Evolutionary conservation across 202 grass and related monocot species (phyloP).

Genomic region (Zizania palustris): DNA sequence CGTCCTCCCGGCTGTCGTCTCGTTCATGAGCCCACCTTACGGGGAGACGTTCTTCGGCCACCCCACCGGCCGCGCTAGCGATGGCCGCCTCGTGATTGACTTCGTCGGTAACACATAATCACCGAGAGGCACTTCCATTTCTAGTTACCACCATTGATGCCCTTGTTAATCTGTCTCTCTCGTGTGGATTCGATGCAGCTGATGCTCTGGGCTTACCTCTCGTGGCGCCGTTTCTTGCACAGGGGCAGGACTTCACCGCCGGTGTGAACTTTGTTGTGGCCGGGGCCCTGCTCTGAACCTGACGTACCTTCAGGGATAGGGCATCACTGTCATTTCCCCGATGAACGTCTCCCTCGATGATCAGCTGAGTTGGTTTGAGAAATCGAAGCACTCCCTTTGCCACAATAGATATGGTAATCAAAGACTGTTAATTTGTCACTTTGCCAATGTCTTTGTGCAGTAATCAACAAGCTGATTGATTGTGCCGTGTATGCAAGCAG

Average conservation of each 20-base stretch:
- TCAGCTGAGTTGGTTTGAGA: constrained; percentile 59
- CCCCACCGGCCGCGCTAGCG: constrained; percentile 47
- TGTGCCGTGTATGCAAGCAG: not conserved
- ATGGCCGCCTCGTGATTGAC: constrained; percentile 57
- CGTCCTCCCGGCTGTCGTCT: not conserved
- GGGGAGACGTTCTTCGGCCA: constrained; percentile 59
- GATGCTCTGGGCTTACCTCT: constrained; percentile 56
- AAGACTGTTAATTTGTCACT: no score
- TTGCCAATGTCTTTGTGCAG: no score
- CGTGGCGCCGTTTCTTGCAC: constrained; percentile 34
- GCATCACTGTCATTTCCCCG: not conserved
- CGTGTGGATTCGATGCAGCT: constrained; percentile 33
- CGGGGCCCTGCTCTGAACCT: constrained; percentile 44
- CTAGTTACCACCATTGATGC: no score
- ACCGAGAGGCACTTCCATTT: no score
- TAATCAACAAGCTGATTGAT: no score
- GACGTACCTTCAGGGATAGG: constrained; percentile 44
- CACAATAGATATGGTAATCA: constrained; percentile 21
- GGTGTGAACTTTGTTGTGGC: constrained; percentile 53
- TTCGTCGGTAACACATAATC: constrained; percentile 55
- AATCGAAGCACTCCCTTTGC: constrained; percentile 54
- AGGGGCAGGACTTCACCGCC: constrained; percentile 30
- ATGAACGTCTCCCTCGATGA: constrained; percentile 48
- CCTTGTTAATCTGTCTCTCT: no score
- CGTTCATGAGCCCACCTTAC: constrained; percentile 36